Evolutionary conservation across 83 land plant genomes (phyloP).

Genomic region (Diphasiastrum complanatum): DNA sequence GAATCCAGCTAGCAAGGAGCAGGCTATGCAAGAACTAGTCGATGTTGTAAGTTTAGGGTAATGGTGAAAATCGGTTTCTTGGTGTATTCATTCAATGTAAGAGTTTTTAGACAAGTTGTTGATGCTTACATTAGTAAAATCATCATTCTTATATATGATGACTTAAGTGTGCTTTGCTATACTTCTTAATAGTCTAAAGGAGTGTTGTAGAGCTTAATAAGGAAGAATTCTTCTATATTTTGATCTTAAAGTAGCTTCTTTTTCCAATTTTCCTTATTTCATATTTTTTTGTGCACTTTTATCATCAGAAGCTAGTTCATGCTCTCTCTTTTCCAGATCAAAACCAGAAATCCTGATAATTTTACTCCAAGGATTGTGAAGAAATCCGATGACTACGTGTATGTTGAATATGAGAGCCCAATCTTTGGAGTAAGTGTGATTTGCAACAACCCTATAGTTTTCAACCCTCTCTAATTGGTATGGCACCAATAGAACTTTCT

Average conservation of each 20-base stretch:
- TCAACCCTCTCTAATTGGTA: neutral
- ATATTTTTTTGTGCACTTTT: too few species aligned
- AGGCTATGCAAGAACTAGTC: conserved; percentile 89
- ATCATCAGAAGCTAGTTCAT: neutral
- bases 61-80: neutral
- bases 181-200: too few species aligned
- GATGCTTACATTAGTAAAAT: too few species aligned
- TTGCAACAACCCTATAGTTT: neutral
- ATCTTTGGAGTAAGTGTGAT: conserved; percentile 53
- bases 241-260: too few species aligned
- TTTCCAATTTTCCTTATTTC: too few species aligned
- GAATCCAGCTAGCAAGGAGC: conserved; percentile 63
- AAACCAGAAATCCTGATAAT: conserved; percentile 73
- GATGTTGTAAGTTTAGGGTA: conserved; percentile 43
- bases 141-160: too few species aligned
- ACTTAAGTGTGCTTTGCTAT: too few species aligned
- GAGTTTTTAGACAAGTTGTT: too few species aligned
- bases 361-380: conserved; percentile 61
- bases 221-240: too few species aligned
- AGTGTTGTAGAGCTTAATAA: too few species aligned
- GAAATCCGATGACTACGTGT: conserved; percentile 67
- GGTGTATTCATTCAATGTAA: too few species aligned
- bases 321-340: conserved; percentile 42
- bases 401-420: conserved; percentile 86
- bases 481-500: too few species aligned